Percentiles rank a stretch among this genome's conserved stretches.
Conservation (phyloP, 164 flowering plant species). For the Magnolia sinica region DNA sequence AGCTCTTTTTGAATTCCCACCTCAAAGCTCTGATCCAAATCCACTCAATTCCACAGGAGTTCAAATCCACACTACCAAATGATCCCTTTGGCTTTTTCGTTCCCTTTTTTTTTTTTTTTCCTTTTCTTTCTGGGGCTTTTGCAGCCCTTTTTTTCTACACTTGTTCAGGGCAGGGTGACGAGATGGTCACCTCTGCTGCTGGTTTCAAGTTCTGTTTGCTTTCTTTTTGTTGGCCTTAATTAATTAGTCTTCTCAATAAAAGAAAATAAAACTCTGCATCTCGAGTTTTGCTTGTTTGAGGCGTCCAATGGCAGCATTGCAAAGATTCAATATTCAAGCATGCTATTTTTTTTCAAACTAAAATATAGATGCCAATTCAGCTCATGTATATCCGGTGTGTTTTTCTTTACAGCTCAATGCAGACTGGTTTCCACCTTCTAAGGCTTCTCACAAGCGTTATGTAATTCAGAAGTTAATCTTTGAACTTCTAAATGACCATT, state of each 20-base stretch:
- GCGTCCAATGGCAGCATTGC: neutral
- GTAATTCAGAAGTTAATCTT: constrained; percentile 55
- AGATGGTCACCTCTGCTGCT: too few species aligned
- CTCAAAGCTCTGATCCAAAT: too few species aligned
- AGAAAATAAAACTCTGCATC: neutral
- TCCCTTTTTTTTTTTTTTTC: too few species aligned
- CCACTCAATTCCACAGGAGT: too few species aligned
- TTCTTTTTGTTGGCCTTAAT: neutral
- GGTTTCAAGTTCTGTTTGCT: neutral
- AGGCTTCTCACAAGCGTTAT: constrained; percentile 81
- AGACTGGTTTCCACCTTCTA: constrained; percentile 82
- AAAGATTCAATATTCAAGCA: neutral
- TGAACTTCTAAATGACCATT: constrained; percentile 41
- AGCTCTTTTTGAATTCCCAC: too few species aligned
- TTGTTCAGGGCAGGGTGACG: too few species aligned
- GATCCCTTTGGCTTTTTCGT: neutral
- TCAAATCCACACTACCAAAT: too few species aligned
- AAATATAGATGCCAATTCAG: neutral
- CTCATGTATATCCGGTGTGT: neutral
- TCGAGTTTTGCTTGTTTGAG: neutral
- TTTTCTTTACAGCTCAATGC: constrained; percentile 51
- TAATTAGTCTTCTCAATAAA: neutral
- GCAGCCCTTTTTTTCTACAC: too few species aligned
- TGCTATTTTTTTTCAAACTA: neutral
- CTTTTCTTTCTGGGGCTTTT: too few species aligned